A percentile compares a stretch with the other conserved stretches of the same genome.
Evolutionary conservation across 306 rosid genomes (phyloP).

Genomic region (Alnus rubra): DNA sequence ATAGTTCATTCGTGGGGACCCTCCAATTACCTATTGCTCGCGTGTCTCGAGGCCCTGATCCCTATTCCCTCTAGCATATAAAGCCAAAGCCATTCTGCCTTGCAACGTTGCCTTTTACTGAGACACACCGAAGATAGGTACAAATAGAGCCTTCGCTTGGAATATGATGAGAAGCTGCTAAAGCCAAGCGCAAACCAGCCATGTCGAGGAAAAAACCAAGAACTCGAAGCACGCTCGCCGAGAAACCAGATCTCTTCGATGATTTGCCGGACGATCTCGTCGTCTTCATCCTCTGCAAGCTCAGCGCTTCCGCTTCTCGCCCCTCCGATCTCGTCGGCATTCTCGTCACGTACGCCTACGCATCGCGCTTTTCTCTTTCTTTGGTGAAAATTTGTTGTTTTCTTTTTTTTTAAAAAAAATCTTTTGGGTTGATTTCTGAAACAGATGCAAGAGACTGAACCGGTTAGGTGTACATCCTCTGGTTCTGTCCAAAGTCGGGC

Average conservation of each 20-base stretch:
- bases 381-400: neutral
- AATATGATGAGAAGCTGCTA: neutral
- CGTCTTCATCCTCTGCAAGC: slow-evolving; percentile 59
- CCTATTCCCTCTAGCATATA: no score
- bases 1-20: no score
- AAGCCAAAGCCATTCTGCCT: no score
- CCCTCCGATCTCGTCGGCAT: slow-evolving; percentile 61
- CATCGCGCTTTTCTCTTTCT: neutral
- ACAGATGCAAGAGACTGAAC: slow-evolving; percentile 74
- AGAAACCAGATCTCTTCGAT: slow-evolving; percentile 50
- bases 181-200: neutral
- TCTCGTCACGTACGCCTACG: slow-evolving; percentile 52
- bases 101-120: neutral
- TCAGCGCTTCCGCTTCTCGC: slow-evolving; percentile 65
- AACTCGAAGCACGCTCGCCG: slow-evolving; percentile 11
- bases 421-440: neutral
- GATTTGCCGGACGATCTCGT: slow-evolving; percentile 72
- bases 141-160: neutral
- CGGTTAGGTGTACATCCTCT: slow-evolving; percentile 55
- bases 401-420: no score
- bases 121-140: neutral
- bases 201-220: slow-evolving; percentile 23
- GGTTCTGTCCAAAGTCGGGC: slow-evolving; percentile 62
- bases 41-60: no score
- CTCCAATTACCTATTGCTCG: no score